Percentiles rank a stretch among this genome's conserved stretches.
Evolutionary conservation across 2,329 filamentous ascomycete species (phyloP).

Genomic region (Colletotrichum magnum): DNA sequence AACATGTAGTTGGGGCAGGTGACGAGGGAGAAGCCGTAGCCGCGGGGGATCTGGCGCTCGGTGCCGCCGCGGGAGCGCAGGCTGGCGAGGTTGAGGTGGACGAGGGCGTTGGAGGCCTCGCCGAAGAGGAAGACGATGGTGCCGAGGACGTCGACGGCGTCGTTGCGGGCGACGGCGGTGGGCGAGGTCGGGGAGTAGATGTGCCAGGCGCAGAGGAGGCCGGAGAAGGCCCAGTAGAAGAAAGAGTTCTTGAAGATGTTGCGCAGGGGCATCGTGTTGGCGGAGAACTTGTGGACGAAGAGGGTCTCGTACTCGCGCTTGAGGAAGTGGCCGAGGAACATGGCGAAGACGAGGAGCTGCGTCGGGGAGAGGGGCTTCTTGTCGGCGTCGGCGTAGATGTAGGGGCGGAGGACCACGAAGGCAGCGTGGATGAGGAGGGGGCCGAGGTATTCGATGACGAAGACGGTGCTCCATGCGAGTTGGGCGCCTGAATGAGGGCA

Average conservation of each 20-base stretch:
- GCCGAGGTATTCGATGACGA: conserved; percentile 94
- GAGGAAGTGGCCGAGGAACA: conserved; percentile 87
- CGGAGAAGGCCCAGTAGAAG: conserved; percentile 93
- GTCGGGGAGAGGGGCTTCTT: conserved; percentile 70
- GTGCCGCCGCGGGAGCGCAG: conserved; percentile 85
- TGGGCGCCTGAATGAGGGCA: conserved; percentile 75
- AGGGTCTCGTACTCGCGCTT: conserved; percentile 97
- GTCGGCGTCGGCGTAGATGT: conserved; percentile 62
- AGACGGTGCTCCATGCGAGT: conserved; percentile 93
- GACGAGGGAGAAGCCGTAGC: conserved; percentile 87
- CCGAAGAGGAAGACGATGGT: conserved; percentile 81
- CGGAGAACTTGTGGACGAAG: conserved; percentile 95
- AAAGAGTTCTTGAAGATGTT: conserved; percentile 97
- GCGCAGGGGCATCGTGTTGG: conserved; percentile 89
- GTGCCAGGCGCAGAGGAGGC: conserved; percentile 85
- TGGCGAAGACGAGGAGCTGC: conserved; percentile 80
- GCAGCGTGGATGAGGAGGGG: conserved; percentile 89
- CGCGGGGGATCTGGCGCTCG: conserved; percentile 88
- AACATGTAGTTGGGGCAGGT: conserved; percentile 99
- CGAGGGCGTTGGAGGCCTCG: conserved; percentile 84
- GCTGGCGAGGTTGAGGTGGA: conserved; percentile 83
- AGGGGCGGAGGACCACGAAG: conserved; percentile 79
- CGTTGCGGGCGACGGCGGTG: conserved; percentile 66
- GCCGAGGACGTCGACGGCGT: conserved; percentile 74
- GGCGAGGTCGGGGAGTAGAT: conserved; percentile 84